Conservation (phyloP, 2,329 filamentous ascomycete species). For the Verticillium zaregamsianum region DNA sequence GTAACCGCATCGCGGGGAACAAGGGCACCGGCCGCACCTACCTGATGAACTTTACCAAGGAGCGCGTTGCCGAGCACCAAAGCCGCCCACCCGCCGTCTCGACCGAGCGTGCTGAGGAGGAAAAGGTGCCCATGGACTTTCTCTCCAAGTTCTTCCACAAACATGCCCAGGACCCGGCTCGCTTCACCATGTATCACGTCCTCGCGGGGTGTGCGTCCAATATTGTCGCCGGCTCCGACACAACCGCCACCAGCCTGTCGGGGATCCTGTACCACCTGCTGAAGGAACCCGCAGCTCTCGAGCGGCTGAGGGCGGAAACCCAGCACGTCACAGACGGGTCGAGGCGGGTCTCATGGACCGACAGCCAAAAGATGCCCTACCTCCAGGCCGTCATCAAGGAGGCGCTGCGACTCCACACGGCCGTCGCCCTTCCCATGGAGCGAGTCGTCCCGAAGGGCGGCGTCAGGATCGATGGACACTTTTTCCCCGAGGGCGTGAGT, state of each 20-base stretch:
- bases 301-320: slow-evolving; percentile 43
- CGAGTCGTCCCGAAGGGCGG: slow-evolving; percentile 41
- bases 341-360: slow-evolving; percentile 14
- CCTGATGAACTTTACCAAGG: slow-evolving; percentile 19
- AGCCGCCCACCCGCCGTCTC: background rate
- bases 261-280: slow-evolving; percentile 46
- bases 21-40: slow-evolving; percentile 19
- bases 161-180: slow-evolving; percentile 32
- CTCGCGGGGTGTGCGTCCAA: slow-evolving; percentile 9
- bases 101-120: slow-evolving; percentile 7
- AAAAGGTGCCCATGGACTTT: slow-evolving; percentile 7
- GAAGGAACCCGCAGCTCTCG: slow-evolving; percentile 40
- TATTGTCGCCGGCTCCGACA: slow-evolving; percentile 30
- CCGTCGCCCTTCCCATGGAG: slow-evolving; percentile 42
- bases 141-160: slow-evolving; percentile 21
- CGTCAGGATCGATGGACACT: slow-evolving; percentile 27
- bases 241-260: slow-evolving; percentile 31
- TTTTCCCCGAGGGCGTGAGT: slow-evolving; percentile 28
- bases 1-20: slow-evolving; percentile 16
- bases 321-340: slow-evolving; percentile 22
- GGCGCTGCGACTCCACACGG: slow-evolving; percentile 45
- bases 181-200: slow-evolving; percentile 27
- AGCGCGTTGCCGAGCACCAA: slow-evolving; percentile 11
- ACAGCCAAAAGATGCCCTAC: slow-evolving; percentile 34
- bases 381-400: slow-evolving; percentile 52